Conservation (phyloP, 495 filamentous ascomycete genomes). For the Usnea hakonensis region DNA sequence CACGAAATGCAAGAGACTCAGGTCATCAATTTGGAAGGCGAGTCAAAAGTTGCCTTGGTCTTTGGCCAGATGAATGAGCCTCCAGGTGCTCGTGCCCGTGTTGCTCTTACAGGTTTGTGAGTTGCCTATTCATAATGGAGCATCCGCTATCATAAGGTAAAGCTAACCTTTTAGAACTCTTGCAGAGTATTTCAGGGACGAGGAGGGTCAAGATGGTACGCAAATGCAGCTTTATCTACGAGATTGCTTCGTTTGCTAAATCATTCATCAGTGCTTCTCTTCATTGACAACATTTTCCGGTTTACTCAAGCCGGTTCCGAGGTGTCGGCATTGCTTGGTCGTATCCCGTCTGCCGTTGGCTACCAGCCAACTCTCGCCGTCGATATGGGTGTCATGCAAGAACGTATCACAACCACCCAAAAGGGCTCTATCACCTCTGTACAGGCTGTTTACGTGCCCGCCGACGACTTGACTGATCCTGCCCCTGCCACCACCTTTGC, state of each 20-base stretch:
- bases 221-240: background rate
- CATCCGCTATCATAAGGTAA: too few species aligned
- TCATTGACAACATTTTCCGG: conserved; percentile 99
- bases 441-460: conserved; percentile 99
- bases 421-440: conserved; percentile 99
- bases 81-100: conserved; percentile 98
- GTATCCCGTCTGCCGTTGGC: conserved; percentile 99
- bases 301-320: conserved; percentile 99
- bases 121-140: too few species aligned
- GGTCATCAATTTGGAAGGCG: conserved; percentile 98
- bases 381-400: conserved; percentile 99
- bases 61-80: conserved; percentile 99
- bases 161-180: too few species aligned
- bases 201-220: conserved; percentile 89
- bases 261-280: conserved; percentile 66
- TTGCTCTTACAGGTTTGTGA: conserved; percentile 86
- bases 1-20: conserved; percentile 99
- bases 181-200: conserved; percentile 95
- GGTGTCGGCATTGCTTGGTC: conserved; percentile 97
- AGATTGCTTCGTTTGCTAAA: conserved; percentile 20
- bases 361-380: conserved; percentile 99
- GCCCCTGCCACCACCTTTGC: conserved; percentile 99
- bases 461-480: conserved; percentile 99
- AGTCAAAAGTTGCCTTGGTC: conserved; percentile 98
- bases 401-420: conserved; percentile 98